A percentile compares a stretch with the other conserved stretches of the same genome.
Evolutionary conservation across 1,284 basidiomycete species (phyloP).

Genomic region (Apiotrichum domesticum): DNA sequence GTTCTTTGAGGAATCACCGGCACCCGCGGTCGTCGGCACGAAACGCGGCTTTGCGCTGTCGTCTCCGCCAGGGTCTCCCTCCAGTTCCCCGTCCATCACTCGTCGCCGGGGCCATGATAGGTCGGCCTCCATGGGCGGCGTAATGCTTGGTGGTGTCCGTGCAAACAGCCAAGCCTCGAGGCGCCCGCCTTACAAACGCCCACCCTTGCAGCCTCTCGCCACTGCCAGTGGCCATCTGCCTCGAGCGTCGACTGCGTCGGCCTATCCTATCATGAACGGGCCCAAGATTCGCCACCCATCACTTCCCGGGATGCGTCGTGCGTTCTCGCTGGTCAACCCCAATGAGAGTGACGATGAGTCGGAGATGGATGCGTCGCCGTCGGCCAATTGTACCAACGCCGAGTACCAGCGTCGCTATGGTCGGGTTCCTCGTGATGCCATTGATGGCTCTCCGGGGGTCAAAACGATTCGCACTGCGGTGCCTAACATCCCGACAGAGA

Average conservation of each 20-base stretch:
- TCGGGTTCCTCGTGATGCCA: constrained; percentile 17
- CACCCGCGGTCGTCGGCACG: constrained; percentile 21
- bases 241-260: constrained; percentile 18
- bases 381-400: constrained; percentile 23
- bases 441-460: constrained; percentile 37
- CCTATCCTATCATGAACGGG: constrained; percentile 38
- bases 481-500: neutral
- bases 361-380: constrained; percentile 36
- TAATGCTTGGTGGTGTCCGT: constrained; percentile 29
- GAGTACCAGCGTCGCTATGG: constrained; percentile 30
- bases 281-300: constrained; percentile 8
- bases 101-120: constrained; percentile 38
- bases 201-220: constrained; percentile 22
- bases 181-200: constrained; percentile 28
- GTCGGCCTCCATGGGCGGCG: constrained; percentile 28
- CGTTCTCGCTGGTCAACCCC: constrained; percentile 44
- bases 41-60: constrained; percentile 29
- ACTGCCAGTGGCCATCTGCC: neutral
- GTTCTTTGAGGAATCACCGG: constrained; percentile 44
- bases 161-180: constrained; percentile 23
- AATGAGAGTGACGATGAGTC: constrained; percentile 36
- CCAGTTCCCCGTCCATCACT: constrained; percentile 37
- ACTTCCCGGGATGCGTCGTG: constrained; percentile 37
- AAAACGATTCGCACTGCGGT: constrained; percentile 15
- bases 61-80: constrained; percentile 39